Percentiles rank a stretch among this genome's conserved stretches.
Conservation (phyloP, 2,329 filamentous ascomycete species). For the Cladophialophora immunda region DNA sequence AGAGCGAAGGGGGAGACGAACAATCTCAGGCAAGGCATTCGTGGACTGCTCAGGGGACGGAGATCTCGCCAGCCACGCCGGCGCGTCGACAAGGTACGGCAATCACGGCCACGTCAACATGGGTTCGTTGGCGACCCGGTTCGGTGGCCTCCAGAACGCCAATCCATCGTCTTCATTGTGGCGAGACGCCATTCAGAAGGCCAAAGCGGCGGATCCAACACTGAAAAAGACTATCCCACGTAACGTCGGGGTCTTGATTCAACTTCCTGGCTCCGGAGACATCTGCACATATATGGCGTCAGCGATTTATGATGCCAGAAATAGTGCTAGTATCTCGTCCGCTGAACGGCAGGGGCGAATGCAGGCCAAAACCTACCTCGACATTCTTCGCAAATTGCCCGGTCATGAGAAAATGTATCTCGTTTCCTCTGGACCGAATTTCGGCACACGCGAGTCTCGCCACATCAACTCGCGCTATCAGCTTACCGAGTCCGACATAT, state of each 20-base stretch:
- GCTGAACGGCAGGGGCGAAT: slow-evolving; percentile 19
- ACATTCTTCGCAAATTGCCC: slow-evolving; percentile 24
- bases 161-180: slow-evolving; percentile 20
- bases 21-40: slow-evolving; percentile 22
- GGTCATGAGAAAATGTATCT: slow-evolving; percentile 30
- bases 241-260: slow-evolving; percentile 20
- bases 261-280: slow-evolving; percentile 22
- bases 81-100: slow-evolving; percentile 26
- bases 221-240: slow-evolving; percentile 20
- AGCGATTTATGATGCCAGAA: slow-evolving; percentile 22
- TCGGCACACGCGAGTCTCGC: slow-evolving; percentile 27
- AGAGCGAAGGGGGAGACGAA: slow-evolving; percentile 24
- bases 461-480: slow-evolving; percentile 24
- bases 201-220: slow-evolving; percentile 9
- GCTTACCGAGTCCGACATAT: slow-evolving; percentile 23
- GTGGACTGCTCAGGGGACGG: slow-evolving; percentile 28
- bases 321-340: slow-evolving; percentile 19
- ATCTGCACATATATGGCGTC: slow-evolving; percentile 25
- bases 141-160: slow-evolving; percentile 21
- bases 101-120: slow-evolving; percentile 31
- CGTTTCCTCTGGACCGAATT: slow-evolving; percentile 26
- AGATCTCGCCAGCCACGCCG: slow-evolving; percentile 21
- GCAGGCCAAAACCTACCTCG: slow-evolving; percentile 25
- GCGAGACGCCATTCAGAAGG: slow-evolving; percentile 23
- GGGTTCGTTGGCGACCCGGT: slow-evolving; percentile 27